Base-by-base conservation (phyloP, 2,329 filamentous ascomycete species). In the Cladophialophora psammophila region DNA sequence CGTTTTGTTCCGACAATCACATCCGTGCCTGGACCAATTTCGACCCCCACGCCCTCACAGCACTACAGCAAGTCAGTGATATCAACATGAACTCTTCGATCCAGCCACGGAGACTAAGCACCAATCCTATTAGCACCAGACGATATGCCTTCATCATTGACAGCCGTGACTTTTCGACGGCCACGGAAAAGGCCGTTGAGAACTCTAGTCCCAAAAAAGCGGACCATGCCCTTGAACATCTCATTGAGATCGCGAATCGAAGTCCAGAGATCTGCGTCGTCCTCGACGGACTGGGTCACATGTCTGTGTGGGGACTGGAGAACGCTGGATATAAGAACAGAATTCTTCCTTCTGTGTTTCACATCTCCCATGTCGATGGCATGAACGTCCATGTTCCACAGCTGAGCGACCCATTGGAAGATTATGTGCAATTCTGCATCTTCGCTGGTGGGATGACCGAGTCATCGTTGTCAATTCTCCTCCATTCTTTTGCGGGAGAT, bases 291-390 rank as follows among this genome's bases (percentile, higher is more conserved):
- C 83, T 85, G 56, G 94, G 94, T 0, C 89, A 90, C 71, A 92
- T 98, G 90, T 93, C 92, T 48, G 93, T 92, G 0, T 97, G 94
- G 92, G 94, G 93, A 0, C 80, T 99, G 64, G 94, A 98, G 77
- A 94, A 94, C 74, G 86, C 96, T 20, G 90, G 91, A 40, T 89
- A 87, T 73, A 92, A 90, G 74, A 82, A 84, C 36, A 87, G 87
- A 71, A 87, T 87, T 66, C 83, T 86, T 3, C 84, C 88, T 34
- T 88, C 89, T 69, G 87, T 94, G n/a, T 96, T 95, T 81, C 95
- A 93, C 75, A 89, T 97, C 72, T 88, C 92, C 1, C 91, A 96
- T 74, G 86, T 94, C 32, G 87, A 91, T 74, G 85, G 85, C 1
- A 72, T 90, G 64, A 74, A 80, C 50, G 76, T 83, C 52, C 78